Conservation (phyloP, 1,284 basidiomycete genomes). For the Ceratobasidium papillatum region DNA sequence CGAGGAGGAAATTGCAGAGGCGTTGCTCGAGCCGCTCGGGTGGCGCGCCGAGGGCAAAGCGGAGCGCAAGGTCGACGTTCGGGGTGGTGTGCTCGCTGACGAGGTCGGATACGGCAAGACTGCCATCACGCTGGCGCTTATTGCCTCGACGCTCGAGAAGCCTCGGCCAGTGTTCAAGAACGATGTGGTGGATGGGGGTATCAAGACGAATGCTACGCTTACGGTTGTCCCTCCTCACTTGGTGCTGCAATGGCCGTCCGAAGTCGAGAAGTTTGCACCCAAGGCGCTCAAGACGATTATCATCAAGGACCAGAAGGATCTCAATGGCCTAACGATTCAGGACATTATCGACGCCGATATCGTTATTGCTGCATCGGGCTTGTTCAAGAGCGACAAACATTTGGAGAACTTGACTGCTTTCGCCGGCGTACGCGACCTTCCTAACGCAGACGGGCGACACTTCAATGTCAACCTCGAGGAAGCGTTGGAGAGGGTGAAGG, state of each 20-base stretch:
- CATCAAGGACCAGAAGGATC: conserved; percentile 73
- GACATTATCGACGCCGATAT: conserved; percentile 85
- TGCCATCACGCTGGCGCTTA: conserved; percentile 89
- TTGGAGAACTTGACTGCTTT: conserved; percentile 77
- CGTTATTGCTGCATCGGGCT: conserved; percentile 84
- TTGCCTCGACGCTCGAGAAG: conserved; percentile 70
- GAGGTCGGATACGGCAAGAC: conserved; percentile 98
- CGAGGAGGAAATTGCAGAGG: conserved; percentile 95
- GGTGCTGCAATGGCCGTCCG: conserved; percentile 88
- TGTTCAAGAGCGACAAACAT: conserved; percentile 82
- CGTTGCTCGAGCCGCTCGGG: conserved; percentile 81
- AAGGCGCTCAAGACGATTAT: conserved; percentile 71
- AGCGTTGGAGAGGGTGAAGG: conserved; percentile 64
- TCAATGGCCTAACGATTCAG: conserved; percentile 80
- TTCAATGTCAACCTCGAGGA: conserved; percentile 82
- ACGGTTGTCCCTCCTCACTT: conserved; percentile 91
- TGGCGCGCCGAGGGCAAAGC: conserved; percentile 95
- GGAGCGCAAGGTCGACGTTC: conserved; percentile 74
- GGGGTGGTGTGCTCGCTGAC: conserved; percentile 94
- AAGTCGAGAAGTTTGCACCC: conserved; percentile 81
- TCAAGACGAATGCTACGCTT: conserved; percentile 80
- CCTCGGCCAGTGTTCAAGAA: conserved; percentile 65
- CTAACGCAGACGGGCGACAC: conserved; percentile 81
- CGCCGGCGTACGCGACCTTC: conserved; percentile 70
- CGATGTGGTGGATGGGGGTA: conserved; percentile 66